Conservation (phyloP, 106 monocot species). For the Gastrodia elata region DNA sequence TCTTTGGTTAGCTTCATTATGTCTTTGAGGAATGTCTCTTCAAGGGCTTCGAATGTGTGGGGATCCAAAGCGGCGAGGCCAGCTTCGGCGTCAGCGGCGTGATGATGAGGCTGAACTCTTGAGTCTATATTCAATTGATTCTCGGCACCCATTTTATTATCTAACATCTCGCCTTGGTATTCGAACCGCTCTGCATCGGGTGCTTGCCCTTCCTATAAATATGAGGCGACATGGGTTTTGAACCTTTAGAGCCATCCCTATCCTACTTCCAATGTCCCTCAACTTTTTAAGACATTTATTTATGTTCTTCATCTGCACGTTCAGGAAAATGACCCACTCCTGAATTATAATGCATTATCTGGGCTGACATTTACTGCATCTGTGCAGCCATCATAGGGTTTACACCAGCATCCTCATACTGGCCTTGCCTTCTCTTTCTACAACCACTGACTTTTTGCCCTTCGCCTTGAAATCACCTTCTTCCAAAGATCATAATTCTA, state of each 20-base stretch:
- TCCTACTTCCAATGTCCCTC: slow-evolving; percentile 67
- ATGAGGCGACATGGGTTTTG: slow-evolving; percentile 27
- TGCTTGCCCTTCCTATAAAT: slow-evolving; percentile 48
- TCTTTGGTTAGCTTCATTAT: slow-evolving; percentile 67
- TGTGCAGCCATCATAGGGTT: slow-evolving; percentile 47
- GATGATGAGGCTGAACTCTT: no score
- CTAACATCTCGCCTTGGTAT: slow-evolving; percentile 50
- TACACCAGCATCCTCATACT: slow-evolving; percentile 46
- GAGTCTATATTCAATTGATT: slow-evolving; percentile 33
- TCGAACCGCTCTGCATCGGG: slow-evolving; percentile 31
- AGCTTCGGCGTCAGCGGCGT: slow-evolving; percentile 31
- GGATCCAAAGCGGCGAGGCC: slow-evolving; percentile 41
- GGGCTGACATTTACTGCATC: slow-evolving; percentile 46
- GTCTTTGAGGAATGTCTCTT: slow-evolving; percentile 74
- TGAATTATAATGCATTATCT: slow-evolving; percentile 29
- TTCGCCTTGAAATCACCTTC: no score
- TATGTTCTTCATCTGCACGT: slow-evolving; percentile 33
- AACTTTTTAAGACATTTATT: slow-evolving; percentile 36
- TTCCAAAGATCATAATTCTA: no score
- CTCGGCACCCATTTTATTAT: slow-evolving; percentile 39
- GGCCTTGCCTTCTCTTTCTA: slow-evolving; percentile 44
- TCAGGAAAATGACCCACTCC: slow-evolving; percentile 30
- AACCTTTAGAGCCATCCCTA: slow-evolving; percentile 31
- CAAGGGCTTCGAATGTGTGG: slow-evolving; percentile 68
- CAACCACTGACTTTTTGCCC: no score